Evolutionary conservation across 306 rosid genomes (phyloP).

Genomic region (Lathyrus tuberosus): DNA sequence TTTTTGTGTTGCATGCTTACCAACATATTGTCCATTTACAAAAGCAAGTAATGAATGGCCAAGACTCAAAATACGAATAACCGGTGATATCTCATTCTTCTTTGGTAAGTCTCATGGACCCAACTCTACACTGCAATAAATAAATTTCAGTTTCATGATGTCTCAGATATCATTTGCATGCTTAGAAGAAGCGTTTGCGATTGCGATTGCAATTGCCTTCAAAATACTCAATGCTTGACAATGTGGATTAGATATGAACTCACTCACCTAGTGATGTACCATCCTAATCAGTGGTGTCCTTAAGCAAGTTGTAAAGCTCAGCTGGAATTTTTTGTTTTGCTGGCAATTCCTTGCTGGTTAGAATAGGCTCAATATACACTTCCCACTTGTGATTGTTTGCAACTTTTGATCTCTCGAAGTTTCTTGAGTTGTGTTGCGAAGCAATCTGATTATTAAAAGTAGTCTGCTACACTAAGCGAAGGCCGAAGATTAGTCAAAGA

Average conservation of each 20-base stretch:
- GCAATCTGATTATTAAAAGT: constrained; percentile 53
- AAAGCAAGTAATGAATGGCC: constrained; percentile 73
- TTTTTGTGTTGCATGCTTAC: constrained; percentile 51
- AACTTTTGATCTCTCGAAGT: constrained; percentile 43
- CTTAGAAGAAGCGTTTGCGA: not conserved
- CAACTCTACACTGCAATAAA: constrained; percentile 61
- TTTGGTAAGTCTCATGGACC: constrained; percentile 66
- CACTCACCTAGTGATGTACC: constrained; percentile 92
- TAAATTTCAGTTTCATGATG: not conserved
- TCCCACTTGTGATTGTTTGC: constrained; percentile 64
- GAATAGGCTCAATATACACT: constrained; percentile 62
- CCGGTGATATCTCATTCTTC: constrained; percentile 56
- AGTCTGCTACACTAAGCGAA: constrained; percentile 23
- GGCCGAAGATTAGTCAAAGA: constrained; percentile 16
- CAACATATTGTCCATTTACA: constrained; percentile 74
- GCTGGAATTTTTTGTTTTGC: constrained; percentile 31
- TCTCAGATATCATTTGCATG: not conserved
- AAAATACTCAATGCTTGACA: not conserved
- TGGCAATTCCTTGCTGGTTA: constrained; percentile 49
- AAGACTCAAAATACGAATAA: constrained; percentile 65
- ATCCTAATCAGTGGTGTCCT: constrained; percentile 78
- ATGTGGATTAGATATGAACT: constrained; percentile 26
- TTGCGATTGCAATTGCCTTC: too few species aligned
- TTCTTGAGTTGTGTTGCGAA: constrained; percentile 81
- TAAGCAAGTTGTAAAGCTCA: constrained; percentile 74